Base-by-base conservation (phyloP, 805 yeast species). In the Pachysolen tannophilus region DNA sequence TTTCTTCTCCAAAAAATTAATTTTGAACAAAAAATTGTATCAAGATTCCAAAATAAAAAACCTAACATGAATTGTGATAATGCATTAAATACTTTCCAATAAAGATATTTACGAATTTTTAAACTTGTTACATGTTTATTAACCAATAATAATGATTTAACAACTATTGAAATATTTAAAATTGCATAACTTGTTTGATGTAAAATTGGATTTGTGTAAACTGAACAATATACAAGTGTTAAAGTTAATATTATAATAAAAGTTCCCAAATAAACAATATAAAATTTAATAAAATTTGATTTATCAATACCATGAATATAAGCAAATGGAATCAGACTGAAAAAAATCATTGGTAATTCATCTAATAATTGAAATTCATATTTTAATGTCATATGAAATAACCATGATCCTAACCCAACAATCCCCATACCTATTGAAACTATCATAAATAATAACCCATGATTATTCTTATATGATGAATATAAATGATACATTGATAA, bases 281-380 rank as follows among this genome's bases (percentile, higher is more conserved):
- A 14, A 8, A 17, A 31, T 11, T 29, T 34, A 19, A 35, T 36
- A 19, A 6, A 28, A 4, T 30, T 26, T 3, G 26, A 13, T 24
- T 41, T 18, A 19, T 48, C 56, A 19, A 52, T 39, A 6, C 53
- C 43, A 30, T 50, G 47, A 16, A 55, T 48, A 38, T 55, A 55
- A 3, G 56, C 57, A 43, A 86, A 77, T 1, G 97, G 96, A 16
- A 88, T 77, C 47, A 95, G 85, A 2, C 96, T 88, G 28, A 95
- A 95, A 58, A 88, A 88, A 44, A 88, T 82, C 97, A 88, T 88
- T 26, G 97, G 97, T 50, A 88, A 65, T 53, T 88, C 97, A 59
- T 88, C 97, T 47, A 88, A 61, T 37, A 88, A 59, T 58, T 88
- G 97, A 61, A 71, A 90, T 50, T 81, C 83, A 57, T 87, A 88